Evolutionary conservation across 1,284 basidiomycete species (phyloP), one percentile per base, ranked within the genome.

Genomic region (Tylopilus sp.): DNA sequence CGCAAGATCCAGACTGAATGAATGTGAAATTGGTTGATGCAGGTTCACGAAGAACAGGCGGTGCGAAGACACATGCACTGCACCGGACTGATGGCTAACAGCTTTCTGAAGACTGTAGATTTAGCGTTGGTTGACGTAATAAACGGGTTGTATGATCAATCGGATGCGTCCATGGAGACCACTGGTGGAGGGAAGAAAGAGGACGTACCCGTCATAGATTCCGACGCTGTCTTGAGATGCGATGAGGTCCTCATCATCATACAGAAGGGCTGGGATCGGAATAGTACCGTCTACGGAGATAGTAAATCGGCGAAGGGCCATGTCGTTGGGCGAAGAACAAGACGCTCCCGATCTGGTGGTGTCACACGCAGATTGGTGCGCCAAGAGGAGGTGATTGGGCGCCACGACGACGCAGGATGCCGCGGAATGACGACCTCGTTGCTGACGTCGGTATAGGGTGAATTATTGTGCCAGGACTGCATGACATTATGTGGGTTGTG

Each of bases 181-280:
- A 46, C 51, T 55, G 49, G 26, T 40, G 48, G 40, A 29, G 16
- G 38, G 44, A 21, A 51, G 37, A 48, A 33, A 48, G 15, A 40
- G 56, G 13, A 71, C 84, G 59, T 66, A 94, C 92, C 89, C 90
- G 60, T 93, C 87, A 63, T 97, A 97, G 50, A 97, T 83, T 2
- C 93, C 93, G 5, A 96, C 85, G 38, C 72, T 72, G 39, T 91
- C 86, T 65, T 92, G 90, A 31, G 77, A 81, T 4, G 81, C 74
- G 4, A 89, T 71, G 40, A 89, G 73, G 36, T 81, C 79, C 68
- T 97, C 93, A 49, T 92, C 89, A 7, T 79, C 74, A 57, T 89
- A 89, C 0, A 90, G 71, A n/a, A 89, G 69, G 6, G 86, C 86
- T 37, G 74, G 74, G 7, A 88, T 72, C 4, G 88, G 88, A 42